Base-by-base conservation (phyloP, 192 early-diverging fungal genomes). In the Linnemannia zychae region DNA sequence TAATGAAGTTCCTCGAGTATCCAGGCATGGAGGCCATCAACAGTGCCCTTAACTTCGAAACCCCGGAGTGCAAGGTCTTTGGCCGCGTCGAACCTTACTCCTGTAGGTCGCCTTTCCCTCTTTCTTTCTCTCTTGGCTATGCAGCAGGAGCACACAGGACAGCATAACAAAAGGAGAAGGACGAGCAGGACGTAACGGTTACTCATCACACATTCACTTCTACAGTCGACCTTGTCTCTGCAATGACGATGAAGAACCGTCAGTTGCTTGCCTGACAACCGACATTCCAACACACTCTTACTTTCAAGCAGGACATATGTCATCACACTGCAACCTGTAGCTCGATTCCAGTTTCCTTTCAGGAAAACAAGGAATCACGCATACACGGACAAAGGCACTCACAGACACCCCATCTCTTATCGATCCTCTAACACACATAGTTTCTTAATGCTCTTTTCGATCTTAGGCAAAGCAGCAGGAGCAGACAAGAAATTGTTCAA, bases 61-160 rank as follows among this genome's bases (percentile, higher is more conserved):
- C 95, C 44, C 92, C 95, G 63, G 97, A 99, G 88, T 94, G 92
- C 79, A 90, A 90, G 78, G 90, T 98, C 46, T 88, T 93, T 72
- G 97, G 96, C 34, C 90, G 97, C 66, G 85, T 98, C 37, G 98
- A 99, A 87, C 94, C 96, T 24, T 99, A 99, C 82, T 96, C 97
- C 44, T 98, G 97, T 96, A 95, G 92, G 94, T 44, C 9, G 57
- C 28, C 24, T 15, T 31, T 57, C 52, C 24, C n/a, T 40, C 11
- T 24, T 9, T 60, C 37, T 34, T 20, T 47, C 37, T 28, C 40
- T n/a, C 15, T 5, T 15, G n/a, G n/a, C n/a, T n/a, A 24, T 16
- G 20, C 28, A 11, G n/a, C 28, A 0, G 9, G 57, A 63, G 2
- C 28, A 40, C 6, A 57, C 17, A 57, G 24, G 24, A 57, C 28